Evolutionary conservation across 2,329 filamentous ascomycete species (phyloP).

Genomic region (Cryphonectria japonica): DNA sequence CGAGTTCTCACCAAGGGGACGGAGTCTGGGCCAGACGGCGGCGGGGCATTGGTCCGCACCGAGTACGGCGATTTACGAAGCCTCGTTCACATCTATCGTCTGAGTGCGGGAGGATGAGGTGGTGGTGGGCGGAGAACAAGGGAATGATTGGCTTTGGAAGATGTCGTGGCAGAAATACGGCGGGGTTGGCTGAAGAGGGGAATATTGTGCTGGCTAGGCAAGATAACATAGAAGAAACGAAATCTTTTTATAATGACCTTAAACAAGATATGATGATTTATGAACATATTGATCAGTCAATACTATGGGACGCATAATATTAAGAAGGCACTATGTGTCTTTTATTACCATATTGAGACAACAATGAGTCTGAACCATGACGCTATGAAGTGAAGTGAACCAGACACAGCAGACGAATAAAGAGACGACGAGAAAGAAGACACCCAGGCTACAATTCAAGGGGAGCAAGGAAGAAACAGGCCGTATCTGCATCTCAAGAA

Average conservation of each 20-base stretch:
- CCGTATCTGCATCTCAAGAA: too few species aligned
- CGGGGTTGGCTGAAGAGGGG: background rate
- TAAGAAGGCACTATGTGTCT: background rate
- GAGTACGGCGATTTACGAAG: too few species aligned
- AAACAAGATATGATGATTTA: background rate
- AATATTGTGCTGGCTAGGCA: background rate
- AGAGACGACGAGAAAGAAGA: background rate
- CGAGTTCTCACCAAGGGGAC: background rate
- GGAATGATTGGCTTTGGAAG: background rate
- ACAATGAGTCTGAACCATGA: background rate
- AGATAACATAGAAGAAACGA: background rate
- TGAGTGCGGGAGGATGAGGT: too few species aligned
- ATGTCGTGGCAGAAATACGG: background rate
- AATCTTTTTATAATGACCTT: background rate
- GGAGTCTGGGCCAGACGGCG: too few species aligned
- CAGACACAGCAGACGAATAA: background rate
- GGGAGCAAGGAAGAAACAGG: background rate
- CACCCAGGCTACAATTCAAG: background rate
- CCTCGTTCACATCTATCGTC: too few species aligned
- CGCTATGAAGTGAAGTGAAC: background rate
- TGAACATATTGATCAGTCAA: background rate
- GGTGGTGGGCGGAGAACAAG: background rate
- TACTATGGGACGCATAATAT: background rate
- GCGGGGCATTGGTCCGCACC: too few species aligned
- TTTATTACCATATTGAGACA: background rate